Percentiles rank a stretch among this genome's conserved stretches.
These are phyloP conservation scores for Hansfordia pulvinata DNA, from an alignment of 2,329 filamentous ascomycete genomes.

Conservation along the genomic window DNA sequence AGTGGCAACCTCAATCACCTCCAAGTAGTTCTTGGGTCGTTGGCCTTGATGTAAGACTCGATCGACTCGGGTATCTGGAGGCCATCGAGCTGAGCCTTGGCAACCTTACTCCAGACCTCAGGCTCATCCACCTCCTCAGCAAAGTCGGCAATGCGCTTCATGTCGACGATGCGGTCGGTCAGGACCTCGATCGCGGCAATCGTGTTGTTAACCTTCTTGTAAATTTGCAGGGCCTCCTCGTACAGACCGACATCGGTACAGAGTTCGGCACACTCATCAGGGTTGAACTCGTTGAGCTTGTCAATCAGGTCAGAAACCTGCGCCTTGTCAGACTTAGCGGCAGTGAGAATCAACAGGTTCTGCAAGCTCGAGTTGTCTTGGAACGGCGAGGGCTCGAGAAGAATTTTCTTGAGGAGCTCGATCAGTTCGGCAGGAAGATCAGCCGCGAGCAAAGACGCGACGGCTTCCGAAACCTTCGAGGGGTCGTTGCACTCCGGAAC, in stretches of 20 bases:
- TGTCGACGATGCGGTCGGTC: slow-evolving; percentile 93
- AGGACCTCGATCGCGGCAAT: slow-evolving; percentile 78
- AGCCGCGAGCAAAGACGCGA: slow-evolving; percentile 81
- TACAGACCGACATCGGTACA: slow-evolving; percentile 91
- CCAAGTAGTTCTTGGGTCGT: slow-evolving; percentile 86
- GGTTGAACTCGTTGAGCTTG: slow-evolving; percentile 74
- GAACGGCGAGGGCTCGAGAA: slow-evolving; percentile 97
- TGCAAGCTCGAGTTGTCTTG: slow-evolving; percentile 95
- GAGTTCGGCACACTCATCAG: slow-evolving; percentile 82
- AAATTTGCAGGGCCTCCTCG: slow-evolving; percentile 96
- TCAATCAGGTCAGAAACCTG: slow-evolving; percentile 96
- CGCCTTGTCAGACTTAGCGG: slow-evolving; percentile 89
- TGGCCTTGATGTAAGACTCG: slow-evolving; percentile 92
- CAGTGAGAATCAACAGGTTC: slow-evolving; percentile 91
- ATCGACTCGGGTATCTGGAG: slow-evolving; percentile 86
- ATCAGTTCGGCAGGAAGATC: slow-evolving; percentile 91
- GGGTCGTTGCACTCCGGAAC: slow-evolving; percentile 89
- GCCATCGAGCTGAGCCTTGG: slow-evolving; percentile 93
- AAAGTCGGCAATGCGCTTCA: slow-evolving; percentile 90
- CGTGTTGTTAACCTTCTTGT: slow-evolving; percentile 94
- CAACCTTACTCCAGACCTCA: slow-evolving; percentile 96
- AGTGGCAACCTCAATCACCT: slow-evolving; percentile 89
- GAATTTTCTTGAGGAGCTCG: slow-evolving; percentile 96
- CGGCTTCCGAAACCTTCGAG: slow-evolving; percentile 86
- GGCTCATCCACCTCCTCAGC: slow-evolving; percentile 88